These are phyloP conservation scores for Colletotrichum brevisporum DNA, from an alignment of 2,329 filamentous ascomycete genomes.

Conservation along the genomic window DNA sequence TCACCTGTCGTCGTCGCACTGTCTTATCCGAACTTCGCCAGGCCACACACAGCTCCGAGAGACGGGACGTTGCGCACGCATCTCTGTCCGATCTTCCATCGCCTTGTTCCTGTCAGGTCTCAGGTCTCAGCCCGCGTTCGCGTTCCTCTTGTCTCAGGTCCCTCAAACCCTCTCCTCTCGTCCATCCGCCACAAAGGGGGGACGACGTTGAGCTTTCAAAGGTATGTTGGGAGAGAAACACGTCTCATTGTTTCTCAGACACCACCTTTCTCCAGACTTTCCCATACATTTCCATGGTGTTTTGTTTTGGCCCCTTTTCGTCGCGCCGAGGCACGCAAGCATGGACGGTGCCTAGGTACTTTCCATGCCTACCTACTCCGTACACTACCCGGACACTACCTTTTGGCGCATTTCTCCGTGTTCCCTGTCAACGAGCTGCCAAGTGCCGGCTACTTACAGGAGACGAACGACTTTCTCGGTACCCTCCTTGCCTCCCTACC, in stretches of 20 bases:
- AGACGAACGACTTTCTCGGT: neutral
- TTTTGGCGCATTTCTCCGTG: constrained; percentile 1
- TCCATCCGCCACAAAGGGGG: too few species aligned
- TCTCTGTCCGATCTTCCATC: constrained; percentile 22
- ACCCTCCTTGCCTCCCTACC: constrained; percentile 7
- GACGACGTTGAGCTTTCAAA: neutral
- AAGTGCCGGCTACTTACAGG: constrained; percentile 38
- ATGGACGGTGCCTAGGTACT: too few species aligned
- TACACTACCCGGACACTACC: too few species aligned
- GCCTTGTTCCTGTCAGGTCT: constrained; percentile 27
- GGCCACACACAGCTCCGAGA: neutral
- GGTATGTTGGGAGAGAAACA: constrained; percentile 7
- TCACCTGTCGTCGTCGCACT: neutral
- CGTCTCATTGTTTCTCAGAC: constrained; percentile 2
- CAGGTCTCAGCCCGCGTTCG: constrained; percentile 27
- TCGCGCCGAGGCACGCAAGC: too few species aligned
- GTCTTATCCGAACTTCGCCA: constrained; percentile 20
- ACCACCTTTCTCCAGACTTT: constrained; percentile 5
- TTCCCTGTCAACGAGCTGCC: constrained; percentile 35
- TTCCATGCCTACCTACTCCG: too few species aligned
- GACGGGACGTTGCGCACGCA: neutral
- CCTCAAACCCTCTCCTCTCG: neutral
- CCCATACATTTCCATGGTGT: constrained; percentile 4
- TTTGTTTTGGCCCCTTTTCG: constrained; percentile 2
- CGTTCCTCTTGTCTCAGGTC: neutral